phyloP scores from a whole-genome alignment of 495 filamentous ascomycete genomes.

The Sabuloglossum arenarium region DNA sequence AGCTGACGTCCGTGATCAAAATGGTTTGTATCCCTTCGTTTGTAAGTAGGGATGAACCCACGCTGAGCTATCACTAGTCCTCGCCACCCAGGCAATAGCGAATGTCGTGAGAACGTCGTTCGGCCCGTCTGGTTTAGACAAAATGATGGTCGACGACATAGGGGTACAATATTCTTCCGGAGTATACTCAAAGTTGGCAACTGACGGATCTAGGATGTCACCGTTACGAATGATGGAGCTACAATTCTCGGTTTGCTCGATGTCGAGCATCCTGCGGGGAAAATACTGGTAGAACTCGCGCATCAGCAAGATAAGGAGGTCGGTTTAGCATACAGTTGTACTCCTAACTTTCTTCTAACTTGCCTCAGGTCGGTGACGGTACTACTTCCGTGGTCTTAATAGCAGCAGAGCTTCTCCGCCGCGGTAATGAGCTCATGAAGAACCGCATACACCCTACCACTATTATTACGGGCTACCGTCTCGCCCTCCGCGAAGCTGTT shows the following conservation, averaged over 20 bases:
- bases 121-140: constrained; percentile 88
- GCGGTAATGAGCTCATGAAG: constrained; percentile 96
- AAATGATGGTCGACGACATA: constrained; percentile 99
- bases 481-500: constrained; percentile 88
- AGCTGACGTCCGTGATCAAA: constrained; percentile 87
- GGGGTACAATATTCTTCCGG: constrained; percentile 35
- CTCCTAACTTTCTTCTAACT: not conserved
- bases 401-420: constrained; percentile 80
- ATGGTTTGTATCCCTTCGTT: constrained; percentile 34
- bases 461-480: constrained; percentile 93
- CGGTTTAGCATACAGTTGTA: constrained; percentile 9
- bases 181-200: constrained; percentile 1
- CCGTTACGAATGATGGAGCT: constrained; percentile 95
- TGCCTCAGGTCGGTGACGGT: constrained; percentile 62
- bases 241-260: constrained; percentile 90
- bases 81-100: constrained; percentile 88
- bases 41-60: constrained; percentile 6
- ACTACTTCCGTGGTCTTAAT: constrained; percentile 97
- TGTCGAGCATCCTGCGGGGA: constrained; percentile 93
- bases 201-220: constrained; percentile 54
- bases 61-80: constrained; percentile 31
- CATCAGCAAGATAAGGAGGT: constrained; percentile 98
- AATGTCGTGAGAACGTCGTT: constrained; percentile 99
- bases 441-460: constrained; percentile 99
- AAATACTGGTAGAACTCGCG: constrained; percentile 92